Percentiles rank a stretch among this genome's conserved stretches.
These are phyloP conservation scores for Colletotrichum sp. DNA, from an alignment of 2,329 filamentous ascomycete species.

Conservation along the genomic window DNA sequence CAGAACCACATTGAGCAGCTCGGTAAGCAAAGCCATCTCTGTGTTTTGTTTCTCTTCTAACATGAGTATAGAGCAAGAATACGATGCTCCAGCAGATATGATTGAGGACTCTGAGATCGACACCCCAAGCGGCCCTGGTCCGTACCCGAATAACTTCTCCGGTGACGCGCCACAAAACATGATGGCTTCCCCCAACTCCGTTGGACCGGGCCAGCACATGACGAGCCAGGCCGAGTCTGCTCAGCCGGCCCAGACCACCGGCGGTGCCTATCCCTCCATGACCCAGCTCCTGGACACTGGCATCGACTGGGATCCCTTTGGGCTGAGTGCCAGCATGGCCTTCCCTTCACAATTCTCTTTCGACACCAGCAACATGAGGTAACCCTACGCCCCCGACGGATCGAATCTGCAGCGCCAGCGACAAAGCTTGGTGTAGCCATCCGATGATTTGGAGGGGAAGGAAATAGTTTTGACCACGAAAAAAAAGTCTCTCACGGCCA, in stretches of 20 bases:
- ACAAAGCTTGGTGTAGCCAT: background rate
- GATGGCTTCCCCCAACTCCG: slow-evolving; percentile 43
- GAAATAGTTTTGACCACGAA: background rate
- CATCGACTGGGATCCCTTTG: slow-evolving; percentile 92
- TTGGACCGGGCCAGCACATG: slow-evolving; percentile 39
- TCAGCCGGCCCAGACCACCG: slow-evolving; percentile 29
- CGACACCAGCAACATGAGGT: slow-evolving; percentile 63
- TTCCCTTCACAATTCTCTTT: slow-evolving; percentile 87
- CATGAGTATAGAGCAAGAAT: slow-evolving; percentile 88
- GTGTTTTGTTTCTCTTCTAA: slow-evolving; percentile 68
- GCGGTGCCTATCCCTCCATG: slow-evolving; percentile 65
- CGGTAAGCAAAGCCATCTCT: slow-evolving; percentile 79
- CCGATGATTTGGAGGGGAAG: background rate
- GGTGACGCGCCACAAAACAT: slow-evolving; percentile 45
- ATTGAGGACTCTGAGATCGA: slow-evolving; percentile 82
- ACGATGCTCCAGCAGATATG: slow-evolving; percentile 88
- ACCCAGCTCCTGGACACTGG: slow-evolving; percentile 75
- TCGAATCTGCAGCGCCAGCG: background rate
- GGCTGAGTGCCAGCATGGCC: slow-evolving; percentile 92
- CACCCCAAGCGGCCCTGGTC: slow-evolving; percentile 66
- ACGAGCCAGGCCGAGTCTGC: slow-evolving; percentile 39
- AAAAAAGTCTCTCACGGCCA: background rate
- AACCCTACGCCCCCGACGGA: slow-evolving; percentile 13
- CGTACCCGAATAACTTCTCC: slow-evolving; percentile 66
- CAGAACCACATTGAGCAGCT: slow-evolving; percentile 95